Percentiles rank a stretch among this genome's conserved stretches.
Evolutionary conservation across 441 rosid genomes (phyloP).

Genomic region (Gossypium schwendimanii): DNA sequence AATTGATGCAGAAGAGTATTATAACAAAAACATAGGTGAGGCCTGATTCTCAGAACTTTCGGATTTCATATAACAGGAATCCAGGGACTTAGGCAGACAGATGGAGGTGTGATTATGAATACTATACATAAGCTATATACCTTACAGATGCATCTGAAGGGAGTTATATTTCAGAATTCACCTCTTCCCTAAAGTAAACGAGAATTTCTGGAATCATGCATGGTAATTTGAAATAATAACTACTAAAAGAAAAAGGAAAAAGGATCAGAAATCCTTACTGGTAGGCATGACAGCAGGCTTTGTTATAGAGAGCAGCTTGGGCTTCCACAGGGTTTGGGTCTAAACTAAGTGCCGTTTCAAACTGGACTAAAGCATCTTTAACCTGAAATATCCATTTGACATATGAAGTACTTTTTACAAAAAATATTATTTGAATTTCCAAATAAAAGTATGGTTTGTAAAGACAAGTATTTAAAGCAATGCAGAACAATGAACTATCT

Average conservation of each 20-base stretch:
- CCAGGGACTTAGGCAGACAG: not conserved
- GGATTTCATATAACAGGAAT: not conserved
- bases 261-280: slow-evolving; percentile 31
- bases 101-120: not conserved
- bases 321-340: slow-evolving; percentile 68
- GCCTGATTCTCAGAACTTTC: not conserved
- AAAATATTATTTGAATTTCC: not conserved
- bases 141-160: not conserved
- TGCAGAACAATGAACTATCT: not conserved
- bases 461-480: not conserved
- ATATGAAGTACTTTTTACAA: not conserved
- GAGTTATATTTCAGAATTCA: not conserved
- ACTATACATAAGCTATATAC: not conserved
- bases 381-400: slow-evolving; percentile 43
- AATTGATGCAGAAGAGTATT: not conserved
- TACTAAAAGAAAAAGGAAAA: not conserved
- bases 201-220: not conserved
- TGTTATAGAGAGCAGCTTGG: slow-evolving; percentile 89
- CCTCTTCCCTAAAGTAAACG: not conserved
- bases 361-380: slow-evolving; percentile 74
- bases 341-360: slow-evolving; percentile 71
- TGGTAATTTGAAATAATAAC: not conserved
- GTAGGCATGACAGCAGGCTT: slow-evolving; percentile 92
- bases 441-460: not conserved
- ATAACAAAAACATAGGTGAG: not conserved